Conservation (phyloP, 2,329 filamentous ascomycete genomes). For the Ceratocystis albifundus region DNA sequence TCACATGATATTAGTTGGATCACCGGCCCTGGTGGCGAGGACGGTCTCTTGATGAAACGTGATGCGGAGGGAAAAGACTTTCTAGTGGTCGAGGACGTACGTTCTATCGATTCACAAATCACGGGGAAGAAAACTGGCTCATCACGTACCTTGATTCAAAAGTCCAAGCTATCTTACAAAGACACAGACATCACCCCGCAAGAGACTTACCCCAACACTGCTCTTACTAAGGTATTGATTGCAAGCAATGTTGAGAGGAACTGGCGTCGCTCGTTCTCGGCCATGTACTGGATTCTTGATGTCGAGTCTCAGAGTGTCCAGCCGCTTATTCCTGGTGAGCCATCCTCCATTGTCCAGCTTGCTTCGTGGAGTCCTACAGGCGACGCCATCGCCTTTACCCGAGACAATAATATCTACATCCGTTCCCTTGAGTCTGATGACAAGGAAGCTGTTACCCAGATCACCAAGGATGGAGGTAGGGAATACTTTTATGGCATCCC, state of each 20-base stretch:
- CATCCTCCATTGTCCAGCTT: constrained; percentile 59
- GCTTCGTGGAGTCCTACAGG: constrained; percentile 83
- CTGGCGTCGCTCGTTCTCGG: constrained; percentile 84
- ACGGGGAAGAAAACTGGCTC: constrained; percentile 30
- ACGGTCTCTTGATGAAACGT: constrained; percentile 73
- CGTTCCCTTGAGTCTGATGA: constrained; percentile 41
- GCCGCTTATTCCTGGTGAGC: constrained; percentile 60
- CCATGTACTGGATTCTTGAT: constrained; percentile 83
- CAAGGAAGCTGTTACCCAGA: constrained; percentile 44
- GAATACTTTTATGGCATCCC: constrained; percentile 92
- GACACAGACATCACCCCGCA: constrained; percentile 45
- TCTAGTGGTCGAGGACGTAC: constrained; percentile 77
- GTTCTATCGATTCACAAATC: constrained; percentile 32
- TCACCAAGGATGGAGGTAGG: constrained; percentile 76
- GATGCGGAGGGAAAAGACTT: constrained; percentile 55
- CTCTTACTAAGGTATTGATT: constrained; percentile 80
- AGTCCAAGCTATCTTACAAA: constrained; percentile 48
- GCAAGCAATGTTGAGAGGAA: constrained; percentile 60
- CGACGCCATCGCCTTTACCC: constrained; percentile 78
- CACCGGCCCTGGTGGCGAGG: constrained; percentile 59
- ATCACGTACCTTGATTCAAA: constrained; percentile 64
- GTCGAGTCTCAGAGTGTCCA: constrained; percentile 67
- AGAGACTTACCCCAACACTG: constrained; percentile 62
- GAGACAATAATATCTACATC: constrained; percentile 81
- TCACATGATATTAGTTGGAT: constrained; percentile 66